Percentiles rank a stretch among this genome's conserved stretches.
Evolutionary conservation across 805 yeast genomes (phyloP).

Genomic region (Metschnikowia reukaufii): DNA sequence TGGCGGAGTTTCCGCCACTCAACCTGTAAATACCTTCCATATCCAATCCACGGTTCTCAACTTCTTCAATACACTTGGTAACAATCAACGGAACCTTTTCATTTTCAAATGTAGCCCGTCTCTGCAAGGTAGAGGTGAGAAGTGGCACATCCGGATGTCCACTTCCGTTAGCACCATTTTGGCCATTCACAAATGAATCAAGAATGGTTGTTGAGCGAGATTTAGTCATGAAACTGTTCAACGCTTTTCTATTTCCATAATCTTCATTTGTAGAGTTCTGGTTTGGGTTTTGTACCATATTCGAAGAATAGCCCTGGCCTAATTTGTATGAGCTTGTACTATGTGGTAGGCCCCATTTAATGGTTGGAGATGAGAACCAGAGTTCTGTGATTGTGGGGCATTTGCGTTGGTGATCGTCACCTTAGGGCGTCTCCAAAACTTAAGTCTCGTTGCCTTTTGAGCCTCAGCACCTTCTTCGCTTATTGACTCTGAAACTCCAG

Average conservation of each 20-base stretch:
- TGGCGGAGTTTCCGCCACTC: conserved; percentile 76
- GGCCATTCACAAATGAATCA: conserved; percentile 31
- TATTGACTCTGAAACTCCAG: conserved; percentile 11
- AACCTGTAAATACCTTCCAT: conserved; percentile 89
- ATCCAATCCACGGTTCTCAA: conserved; percentile 73
- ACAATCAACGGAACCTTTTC: conserved; percentile 68
- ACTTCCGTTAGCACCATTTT: not conserved
- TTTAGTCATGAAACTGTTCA: conserved; percentile 29
- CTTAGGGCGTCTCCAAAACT: conserved; percentile 47
- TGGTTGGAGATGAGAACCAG: not conserved
- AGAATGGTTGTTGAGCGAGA: conserved; percentile 50
- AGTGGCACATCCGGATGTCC: conserved; percentile 27
- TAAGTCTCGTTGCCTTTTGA: conserved; percentile 43
- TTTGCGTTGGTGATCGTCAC: conserved; percentile 22
- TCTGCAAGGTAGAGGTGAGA: conserved; percentile 57
- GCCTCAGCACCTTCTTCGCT: conserved; percentile 28
- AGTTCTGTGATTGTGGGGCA: conserved; percentile 6
- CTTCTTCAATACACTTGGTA: conserved; percentile 67
- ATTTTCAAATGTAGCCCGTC: conserved; percentile 62
- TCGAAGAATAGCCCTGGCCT: conserved; percentile 17
- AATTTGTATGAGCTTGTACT: conserved; percentile 12
- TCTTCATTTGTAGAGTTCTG: conserved; percentile 5
- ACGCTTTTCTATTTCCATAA: conserved; percentile 15
- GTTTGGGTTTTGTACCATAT: conserved; percentile 5
- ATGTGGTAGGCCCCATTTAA: conserved; percentile 1